Conservation (phyloP, 208 protist species). For the Wallacemonas sp. region DNA sequence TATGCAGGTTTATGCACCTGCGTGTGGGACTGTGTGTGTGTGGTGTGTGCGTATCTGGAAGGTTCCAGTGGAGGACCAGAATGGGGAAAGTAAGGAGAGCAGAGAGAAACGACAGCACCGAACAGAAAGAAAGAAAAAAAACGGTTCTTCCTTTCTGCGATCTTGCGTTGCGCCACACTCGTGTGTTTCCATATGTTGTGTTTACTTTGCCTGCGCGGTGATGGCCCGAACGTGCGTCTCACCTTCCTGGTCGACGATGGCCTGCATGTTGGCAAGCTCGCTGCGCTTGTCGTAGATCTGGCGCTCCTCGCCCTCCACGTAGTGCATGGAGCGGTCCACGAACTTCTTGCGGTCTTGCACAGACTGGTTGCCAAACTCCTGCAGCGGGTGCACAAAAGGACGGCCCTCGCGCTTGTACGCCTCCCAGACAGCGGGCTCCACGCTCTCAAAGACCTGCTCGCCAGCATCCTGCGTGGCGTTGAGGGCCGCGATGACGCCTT, state of each 20-base stretch:
- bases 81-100: too few relatives aligned
- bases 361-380: slow-evolving; percentile 71
- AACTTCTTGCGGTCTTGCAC: slow-evolving; percentile 71
- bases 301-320: slow-evolving; percentile 81
- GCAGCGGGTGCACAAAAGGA: slow-evolving; percentile 76
- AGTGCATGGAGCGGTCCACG: slow-evolving; percentile 73
- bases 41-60: too few relatives aligned
- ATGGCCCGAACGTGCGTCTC: slow-evolving; percentile 52
- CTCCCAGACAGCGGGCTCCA: slow-evolving; percentile 53
- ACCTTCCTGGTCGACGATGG: slow-evolving; percentile 63
- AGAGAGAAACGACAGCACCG: too few relatives aligned
- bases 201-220: slow-evolving; percentile 10
- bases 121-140: too few relatives aligned
- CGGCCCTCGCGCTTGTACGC: slow-evolving; percentile 43
- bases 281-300: slow-evolving; percentile 62
- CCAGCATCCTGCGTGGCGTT: slow-evolving; percentile 81
- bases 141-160: too few relatives aligned
- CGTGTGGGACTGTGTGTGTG: too few relatives aligned
- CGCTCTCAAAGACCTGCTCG: slow-evolving; percentile 79
- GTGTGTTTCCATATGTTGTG: neutral
- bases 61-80: too few relatives aligned
- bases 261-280: slow-evolving; percentile 62
- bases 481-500: slow-evolving; percentile 80
- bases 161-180: neutral
- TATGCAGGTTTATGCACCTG: too few relatives aligned